A percentile compares a stretch with the other conserved stretches of the same genome.
Evolutionary conservation across 2,329 filamentous ascomycete genomes (phyloP).

Genomic region (Lasiodiplodia citricola): DNA sequence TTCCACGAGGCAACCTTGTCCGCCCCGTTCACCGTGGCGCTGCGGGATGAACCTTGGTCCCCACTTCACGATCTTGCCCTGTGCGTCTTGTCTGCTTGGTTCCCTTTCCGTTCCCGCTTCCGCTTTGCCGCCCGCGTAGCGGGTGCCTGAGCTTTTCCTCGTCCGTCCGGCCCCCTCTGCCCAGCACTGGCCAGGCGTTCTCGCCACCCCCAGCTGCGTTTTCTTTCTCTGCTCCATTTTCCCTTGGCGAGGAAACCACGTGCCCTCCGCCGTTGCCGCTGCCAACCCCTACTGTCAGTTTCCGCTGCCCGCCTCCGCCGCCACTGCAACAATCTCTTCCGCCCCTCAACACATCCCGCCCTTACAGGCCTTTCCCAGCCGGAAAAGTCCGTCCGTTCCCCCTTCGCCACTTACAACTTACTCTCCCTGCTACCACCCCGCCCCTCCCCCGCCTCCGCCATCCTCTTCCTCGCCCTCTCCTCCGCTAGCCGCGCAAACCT

Average conservation of each 20-base stretch:
- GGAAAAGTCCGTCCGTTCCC: not conserved
- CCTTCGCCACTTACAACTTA: not conserved
- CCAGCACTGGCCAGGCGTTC: constrained; percentile 14
- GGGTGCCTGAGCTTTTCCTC: not conserved
- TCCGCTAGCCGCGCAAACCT: constrained; percentile 29
- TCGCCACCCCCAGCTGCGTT: not conserved
- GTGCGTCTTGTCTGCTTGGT: constrained; percentile 5
- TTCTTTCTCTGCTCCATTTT: not conserved
- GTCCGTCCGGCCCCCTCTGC: not conserved
- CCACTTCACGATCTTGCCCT: constrained; percentile 27
- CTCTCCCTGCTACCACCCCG: not conserved
- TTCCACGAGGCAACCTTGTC: not conserved
- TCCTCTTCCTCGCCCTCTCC: constrained; percentile 13
- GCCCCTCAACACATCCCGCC: not conserved
- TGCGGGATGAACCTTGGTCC: constrained; percentile 22
- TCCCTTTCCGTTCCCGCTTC: constrained; percentile 5
- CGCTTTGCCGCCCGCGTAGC: not conserved
- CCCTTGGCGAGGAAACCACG: not conserved
- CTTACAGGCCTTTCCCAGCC: not conserved
- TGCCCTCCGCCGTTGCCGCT: not conserved
- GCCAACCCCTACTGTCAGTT: not conserved
- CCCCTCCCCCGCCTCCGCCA: not conserved
- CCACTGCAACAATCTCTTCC: not conserved
- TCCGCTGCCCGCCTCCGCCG: not conserved
- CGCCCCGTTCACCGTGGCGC: not conserved